These are phyloP conservation scores for Penicillium verrucosum DNA, from an alignment of 2,329 filamentous ascomycete species.

Conservation along the genomic window DNA sequence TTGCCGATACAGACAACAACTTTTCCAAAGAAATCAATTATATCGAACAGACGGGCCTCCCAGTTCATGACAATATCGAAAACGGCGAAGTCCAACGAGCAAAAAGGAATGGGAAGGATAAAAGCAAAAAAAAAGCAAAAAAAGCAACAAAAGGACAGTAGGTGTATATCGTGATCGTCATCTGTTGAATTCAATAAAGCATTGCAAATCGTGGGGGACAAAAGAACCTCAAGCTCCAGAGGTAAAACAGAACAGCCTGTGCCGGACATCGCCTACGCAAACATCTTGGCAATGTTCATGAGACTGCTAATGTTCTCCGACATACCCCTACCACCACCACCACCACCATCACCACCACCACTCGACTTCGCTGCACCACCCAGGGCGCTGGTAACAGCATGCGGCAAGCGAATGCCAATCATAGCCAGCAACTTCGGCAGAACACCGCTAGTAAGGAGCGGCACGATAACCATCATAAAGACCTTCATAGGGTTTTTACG, in stretches of 20 bases:
- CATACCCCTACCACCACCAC: conserved; percentile 29
- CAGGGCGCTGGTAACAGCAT: conserved; percentile 48
- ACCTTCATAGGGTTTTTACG: conserved; percentile 82
- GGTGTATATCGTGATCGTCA: conserved; percentile 25
- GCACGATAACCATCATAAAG: conserved; percentile 81
- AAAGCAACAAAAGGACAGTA: conserved; percentile 1
- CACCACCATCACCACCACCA: conserved; percentile 4
- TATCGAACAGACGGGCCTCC: conserved; percentile 17
- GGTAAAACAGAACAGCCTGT: background rate
- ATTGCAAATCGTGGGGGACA: background rate
- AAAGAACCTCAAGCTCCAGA: background rate
- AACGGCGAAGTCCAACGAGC: conserved; percentile 9
- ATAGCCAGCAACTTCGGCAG: conserved; percentile 72
- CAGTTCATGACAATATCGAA: conserved; percentile 12
- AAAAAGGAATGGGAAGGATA: conserved; percentile 1
- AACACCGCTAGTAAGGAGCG: conserved; percentile 78
- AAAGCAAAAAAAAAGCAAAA: conserved; percentile 11
- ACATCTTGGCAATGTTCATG: conserved; percentile 39
- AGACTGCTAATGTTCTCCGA: conserved; percentile 31
- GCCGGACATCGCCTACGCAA: conserved; percentile 22
- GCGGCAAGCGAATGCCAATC: conserved; percentile 75
- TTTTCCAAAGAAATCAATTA: conserved; percentile 3
- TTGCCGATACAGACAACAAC: background rate
- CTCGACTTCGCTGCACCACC: conserved; percentile 26
- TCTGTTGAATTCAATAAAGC: background rate